Evolutionary conservation across 441 rosid genomes (phyloP), one percentile per base, ranked within the genome.

Genomic region (Pelargonium australe): DNA sequence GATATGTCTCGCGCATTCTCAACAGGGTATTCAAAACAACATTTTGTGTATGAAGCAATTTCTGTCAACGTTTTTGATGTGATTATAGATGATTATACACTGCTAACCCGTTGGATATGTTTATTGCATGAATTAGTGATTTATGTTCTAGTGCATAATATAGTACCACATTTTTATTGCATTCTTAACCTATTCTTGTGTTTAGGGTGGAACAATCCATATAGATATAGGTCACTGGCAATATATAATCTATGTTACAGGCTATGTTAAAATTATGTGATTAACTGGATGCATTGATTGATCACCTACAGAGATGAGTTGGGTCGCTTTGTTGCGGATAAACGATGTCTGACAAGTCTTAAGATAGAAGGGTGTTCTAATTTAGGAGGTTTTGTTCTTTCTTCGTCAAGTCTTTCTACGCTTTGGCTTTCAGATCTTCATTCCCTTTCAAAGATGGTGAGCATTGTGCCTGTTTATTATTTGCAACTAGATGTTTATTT

Each of bases 311-410:
- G 99, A 43, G 91, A 90, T 79, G 99, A 92, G 77, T 66, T 95
- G 69, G 82, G 84, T 77, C 97, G 97, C 60, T 95, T 92, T 90
- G 97, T 95, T 73, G 90, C 98, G 58, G 88, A 89, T 75, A 92
- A 85, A 75, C 89, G 87, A 72, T 89, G 95, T 78, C 90, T 90
- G 14, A 77, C 79, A 68, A 84, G 78, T 78, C 90, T 95, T 74
- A 92, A 90, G 87, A 89, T 95, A 97, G 96, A 90, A 79, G 97
- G 98, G 13, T 92, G 98, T 79, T 81, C 91, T 65, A 92, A 84
- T 79, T 80, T 95, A 47, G 97, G 96, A 51, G 89, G 93, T 62
- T 77, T 92, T 78, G 65, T 81, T 34, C 89, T 95, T 75, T 78
- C 83, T 82, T 95, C 99, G 9, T 74, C 89, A 40, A 92, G 92